Percentiles rank a stretch among this genome's conserved stretches.
These are phyloP conservation scores for Stemphylium vesicarium DNA, from an alignment of 2,329 filamentous ascomycete genomes.

Conservation along the genomic window DNA sequence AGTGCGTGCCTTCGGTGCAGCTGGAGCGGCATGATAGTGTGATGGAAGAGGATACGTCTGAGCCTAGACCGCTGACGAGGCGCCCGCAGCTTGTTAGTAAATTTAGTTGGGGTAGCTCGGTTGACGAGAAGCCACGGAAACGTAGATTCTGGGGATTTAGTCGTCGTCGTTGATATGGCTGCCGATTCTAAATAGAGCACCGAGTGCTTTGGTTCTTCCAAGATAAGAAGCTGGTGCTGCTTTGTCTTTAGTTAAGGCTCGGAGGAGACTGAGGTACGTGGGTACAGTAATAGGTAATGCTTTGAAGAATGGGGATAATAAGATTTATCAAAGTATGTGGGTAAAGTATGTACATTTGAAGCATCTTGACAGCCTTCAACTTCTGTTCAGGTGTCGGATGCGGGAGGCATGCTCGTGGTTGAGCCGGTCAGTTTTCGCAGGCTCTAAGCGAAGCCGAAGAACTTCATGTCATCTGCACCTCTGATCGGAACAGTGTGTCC, in stretches of 20 bases:
- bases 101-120: neutral
- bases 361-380: neutral
- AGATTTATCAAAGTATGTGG: too few species aligned
- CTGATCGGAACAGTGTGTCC: slow-evolving; percentile 46
- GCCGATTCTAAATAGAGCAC: neutral
- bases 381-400: neutral
- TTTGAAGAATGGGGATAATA: neutral
- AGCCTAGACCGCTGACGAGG: too few species aligned
- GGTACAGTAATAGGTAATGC: too few species aligned
- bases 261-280: too few species aligned
- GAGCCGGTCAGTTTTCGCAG: neutral
- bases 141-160: neutral
- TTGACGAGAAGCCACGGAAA: neutral
- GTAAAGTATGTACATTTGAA: neutral
- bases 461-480: slow-evolving; percentile 45
- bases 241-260: too few species aligned
- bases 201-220: too few species aligned
- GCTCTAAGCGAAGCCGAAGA: slow-evolving; percentile 37
- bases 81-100: neutral
- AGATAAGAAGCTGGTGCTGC: too few species aligned
- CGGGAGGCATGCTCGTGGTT: neutral
- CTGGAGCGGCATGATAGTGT: neutral
- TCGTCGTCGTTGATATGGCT: neutral
- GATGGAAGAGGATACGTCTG: neutral
- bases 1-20: neutral